Conservation (phyloP, 305 asterid genomes). For the Ilex paraguariensis region DNA sequence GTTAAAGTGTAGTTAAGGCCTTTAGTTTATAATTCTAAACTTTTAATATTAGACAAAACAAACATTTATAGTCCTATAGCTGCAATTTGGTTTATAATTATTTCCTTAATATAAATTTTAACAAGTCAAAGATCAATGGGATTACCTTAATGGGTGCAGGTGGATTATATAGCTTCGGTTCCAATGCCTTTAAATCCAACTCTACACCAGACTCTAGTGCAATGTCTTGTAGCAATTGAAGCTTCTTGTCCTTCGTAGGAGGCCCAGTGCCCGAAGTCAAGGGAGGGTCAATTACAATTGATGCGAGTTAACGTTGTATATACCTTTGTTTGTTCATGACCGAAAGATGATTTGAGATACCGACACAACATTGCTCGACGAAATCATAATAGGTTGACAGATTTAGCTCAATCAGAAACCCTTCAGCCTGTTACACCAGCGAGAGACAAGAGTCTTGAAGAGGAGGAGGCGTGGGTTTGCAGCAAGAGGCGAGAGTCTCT, state of each 20-base stretch:
- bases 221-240: slow-evolving; percentile 64
- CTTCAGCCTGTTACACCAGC: slow-evolving; percentile 57
- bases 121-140: neutral
- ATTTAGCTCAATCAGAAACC: slow-evolving; percentile 54
- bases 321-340: slow-evolving; percentile 67
- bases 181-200: slow-evolving; percentile 64
- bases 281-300: too few relatives aligned
- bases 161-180: slow-evolving; percentile 44
- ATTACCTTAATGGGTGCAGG: slow-evolving; percentile 29
- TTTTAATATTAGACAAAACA: too few relatives aligned
- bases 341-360: slow-evolving; percentile 39
- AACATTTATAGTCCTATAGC: too few relatives aligned
- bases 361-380: slow-evolving; percentile 45
- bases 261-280: neutral
- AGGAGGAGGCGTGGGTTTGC: too few relatives aligned
- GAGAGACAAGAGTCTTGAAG: too few relatives aligned
- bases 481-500: too few relatives aligned
- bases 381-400: slow-evolving; percentile 59
- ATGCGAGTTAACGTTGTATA: neutral
- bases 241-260: slow-evolving; percentile 52
- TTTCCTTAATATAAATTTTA: too few relatives aligned
- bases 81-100: too few relatives aligned
- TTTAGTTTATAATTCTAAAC: too few relatives aligned
- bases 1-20: too few relatives aligned
- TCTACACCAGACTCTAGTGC: slow-evolving; percentile 57